A percentile compares a stretch with the other conserved stretches of the same genome.
phyloP scores from a whole-genome alignment of 2,329 filamentous ascomycete genomes.

The Teratosphaeria gauchensis region DNA sequence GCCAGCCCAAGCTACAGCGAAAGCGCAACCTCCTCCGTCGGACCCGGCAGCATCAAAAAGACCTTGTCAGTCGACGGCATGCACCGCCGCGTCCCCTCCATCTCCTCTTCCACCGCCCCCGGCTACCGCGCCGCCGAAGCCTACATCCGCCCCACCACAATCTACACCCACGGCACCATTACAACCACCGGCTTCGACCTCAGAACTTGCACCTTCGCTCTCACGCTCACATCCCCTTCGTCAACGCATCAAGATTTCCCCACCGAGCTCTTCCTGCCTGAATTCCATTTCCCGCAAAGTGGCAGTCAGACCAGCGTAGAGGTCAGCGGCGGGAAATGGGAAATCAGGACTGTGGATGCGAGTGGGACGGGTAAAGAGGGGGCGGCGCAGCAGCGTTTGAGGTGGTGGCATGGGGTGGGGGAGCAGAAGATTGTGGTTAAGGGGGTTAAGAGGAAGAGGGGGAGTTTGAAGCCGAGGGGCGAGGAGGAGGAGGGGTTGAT shows the following conservation, averaged over 20 bases:
- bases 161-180: conserved; percentile 63
- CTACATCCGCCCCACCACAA: conserved; percentile 76
- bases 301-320: conserved; percentile 52
- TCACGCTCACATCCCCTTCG: conserved; percentile 56
- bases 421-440: conserved; percentile 69
- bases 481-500: conserved; percentile 67
- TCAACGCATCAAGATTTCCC: conserved; percentile 55
- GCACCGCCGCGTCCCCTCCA: conserved; percentile 12
- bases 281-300: conserved; percentile 75
- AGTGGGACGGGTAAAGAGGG: conserved; percentile 33
- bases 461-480: conserved; percentile 28
- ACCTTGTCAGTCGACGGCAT: conserved; percentile 53
- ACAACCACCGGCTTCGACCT: conserved; percentile 72
- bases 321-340: conserved; percentile 82
- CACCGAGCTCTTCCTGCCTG: conserved; percentile 77
- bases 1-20: conserved; percentile 46
- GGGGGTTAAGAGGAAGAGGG: conserved; percentile 55
- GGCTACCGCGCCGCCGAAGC: conserved; percentile 89
- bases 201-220: conserved; percentile 63
- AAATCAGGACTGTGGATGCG: conserved; percentile 60
- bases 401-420: conserved; percentile 89
- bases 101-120: conserved; percentile 30
- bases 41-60: conserved; percentile 64
- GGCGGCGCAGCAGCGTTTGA: conserved; percentile 58
- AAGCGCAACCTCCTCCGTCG: conserved; percentile 48